These are phyloP conservation scores for Allantophomopsis cytisporea DNA, from an alignment of 2,329 filamentous ascomycete species.

Conservation along the genomic window DNA sequence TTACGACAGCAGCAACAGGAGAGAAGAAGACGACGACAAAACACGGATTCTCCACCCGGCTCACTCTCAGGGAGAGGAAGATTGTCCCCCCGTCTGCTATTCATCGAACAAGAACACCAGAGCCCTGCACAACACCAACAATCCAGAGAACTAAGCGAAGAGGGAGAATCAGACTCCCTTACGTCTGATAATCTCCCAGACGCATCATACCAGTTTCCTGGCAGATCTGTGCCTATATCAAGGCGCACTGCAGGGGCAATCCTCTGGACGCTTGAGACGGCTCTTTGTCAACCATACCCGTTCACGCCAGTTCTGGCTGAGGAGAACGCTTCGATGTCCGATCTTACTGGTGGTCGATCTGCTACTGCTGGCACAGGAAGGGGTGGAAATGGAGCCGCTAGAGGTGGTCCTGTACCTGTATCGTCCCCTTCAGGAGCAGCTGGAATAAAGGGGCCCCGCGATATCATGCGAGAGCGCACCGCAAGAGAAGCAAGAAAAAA, in stretches of 20 bases:
- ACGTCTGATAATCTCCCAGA: not conserved
- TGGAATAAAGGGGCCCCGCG: constrained; percentile 70
- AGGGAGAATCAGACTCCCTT: constrained; percentile 14
- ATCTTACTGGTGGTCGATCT: constrained; percentile 50
- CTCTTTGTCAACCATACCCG: constrained; percentile 64
- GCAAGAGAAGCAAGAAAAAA: constrained; percentile 61
- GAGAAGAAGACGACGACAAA: no score
- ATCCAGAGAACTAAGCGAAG: constrained; percentile 3
- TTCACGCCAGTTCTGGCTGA: constrained; percentile 79
- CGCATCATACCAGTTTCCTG: constrained; percentile 7
- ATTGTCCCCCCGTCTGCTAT: no score
- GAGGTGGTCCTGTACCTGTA: constrained; percentile 34
- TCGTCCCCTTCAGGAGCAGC: constrained; percentile 33
- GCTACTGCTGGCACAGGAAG: constrained; percentile 45
- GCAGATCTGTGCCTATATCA: constrained; percentile 48
- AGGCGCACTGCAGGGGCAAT: constrained; percentile 80
- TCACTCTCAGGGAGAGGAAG: no score
- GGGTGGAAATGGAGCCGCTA: constrained; percentile 36
- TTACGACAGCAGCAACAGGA: constrained; percentile 13
- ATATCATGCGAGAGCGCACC: constrained; percentile 81
- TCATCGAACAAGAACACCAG: no score
- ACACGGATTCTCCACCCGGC: no score
- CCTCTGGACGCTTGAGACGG: constrained; percentile 84
- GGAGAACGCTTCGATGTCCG: constrained; percentile 86
- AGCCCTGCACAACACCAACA: constrained; percentile 2